Base-by-base conservation (phyloP, 768 basidiomycete species). In the Naganishia vaughanmartiniae region DNA sequence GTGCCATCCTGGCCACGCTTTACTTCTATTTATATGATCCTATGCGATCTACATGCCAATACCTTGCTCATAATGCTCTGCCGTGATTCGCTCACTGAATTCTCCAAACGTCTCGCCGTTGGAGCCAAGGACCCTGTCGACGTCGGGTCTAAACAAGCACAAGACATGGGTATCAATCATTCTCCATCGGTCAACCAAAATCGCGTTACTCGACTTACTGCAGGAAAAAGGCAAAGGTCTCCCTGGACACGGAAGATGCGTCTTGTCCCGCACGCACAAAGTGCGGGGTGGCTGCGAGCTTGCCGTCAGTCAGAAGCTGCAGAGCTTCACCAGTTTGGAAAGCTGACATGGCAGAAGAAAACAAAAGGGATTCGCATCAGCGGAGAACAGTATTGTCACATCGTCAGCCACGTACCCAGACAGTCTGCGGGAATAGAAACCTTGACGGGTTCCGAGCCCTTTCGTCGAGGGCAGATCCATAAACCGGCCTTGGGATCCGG, bases 261-360 rank as follows among this genome's bases (percentile, higher is more conserved):
- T 82, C 83, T 4, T 80, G 80, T 7, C 89, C 91, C 6, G 92
- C 88, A 71, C 89, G 87, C 53, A 98, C 95, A 74, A 91, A 96
- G 74, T 98, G 95, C 15, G 95, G 95, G 0, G 96, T 99, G 0
- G 96, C 96, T 53, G 89, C 86, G 19, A 99, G 84, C 67, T 85
- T 86, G 17, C 88, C 87, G 12, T 85, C 87, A 1, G 95, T 97
- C 28, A 94, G 89, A 28, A 97, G 84, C 79, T 96, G 89, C 26
- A 99, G 86, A 11, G 95, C 92, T 82, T 99, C 93, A 7, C 96
- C 96, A 0, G 93, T 98, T 80, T 99, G 96, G 81, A 99, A 97
- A 3, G 94, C 95, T 65, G 60, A 3, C 1, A 7, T 4, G 4
- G 24, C 60, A 14, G 30, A 53, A 33, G 39, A 28, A 36, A 24